These are phyloP conservation scores for Poronia punctata DNA, from an alignment of 495 filamentous ascomycete species.

Conservation along the genomic window DNA sequence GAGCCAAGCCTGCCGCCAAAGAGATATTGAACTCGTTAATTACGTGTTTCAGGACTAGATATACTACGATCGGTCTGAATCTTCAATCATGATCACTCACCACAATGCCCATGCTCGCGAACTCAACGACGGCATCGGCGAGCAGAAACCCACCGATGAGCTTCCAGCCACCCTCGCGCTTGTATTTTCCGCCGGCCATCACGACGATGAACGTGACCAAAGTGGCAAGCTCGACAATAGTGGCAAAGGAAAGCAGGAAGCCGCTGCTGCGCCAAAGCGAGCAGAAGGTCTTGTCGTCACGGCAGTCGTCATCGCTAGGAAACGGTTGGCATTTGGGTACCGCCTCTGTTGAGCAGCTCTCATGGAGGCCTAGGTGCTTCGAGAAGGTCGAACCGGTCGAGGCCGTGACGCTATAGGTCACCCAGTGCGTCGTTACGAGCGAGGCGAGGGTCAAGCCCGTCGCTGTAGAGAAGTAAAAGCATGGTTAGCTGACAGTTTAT, in stretches of 20 bases:
- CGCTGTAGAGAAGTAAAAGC: constrained; percentile 40
- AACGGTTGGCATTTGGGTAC: constrained; percentile 38
- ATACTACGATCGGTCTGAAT: too few species aligned
- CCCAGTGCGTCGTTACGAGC: constrained; percentile 72
- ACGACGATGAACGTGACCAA: constrained; percentile 69
- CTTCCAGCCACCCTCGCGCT: constrained; percentile 72
- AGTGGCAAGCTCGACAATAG: constrained; percentile 67
- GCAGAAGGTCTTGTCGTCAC: constrained; percentile 71
- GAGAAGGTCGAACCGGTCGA: constrained; percentile 44
- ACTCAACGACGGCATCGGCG: constrained; percentile 55
- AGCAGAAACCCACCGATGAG: constrained; percentile 57
- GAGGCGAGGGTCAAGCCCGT: constrained; percentile 69
- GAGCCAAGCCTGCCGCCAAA: constrained; percentile 59
- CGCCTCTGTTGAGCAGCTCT: constrained; percentile 56
- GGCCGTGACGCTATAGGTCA: constrained; percentile 60
- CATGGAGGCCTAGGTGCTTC: constrained; percentile 74
- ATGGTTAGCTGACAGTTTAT: constrained; percentile 19
- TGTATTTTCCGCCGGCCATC: constrained; percentile 66
- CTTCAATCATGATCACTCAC: constrained; percentile 40
- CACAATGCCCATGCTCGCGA: constrained; percentile 67
- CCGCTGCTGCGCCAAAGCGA: constrained; percentile 83
- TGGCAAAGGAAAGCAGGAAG: constrained; percentile 76
- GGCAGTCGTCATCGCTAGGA: constrained; percentile 61
- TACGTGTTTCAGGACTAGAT: too few species aligned
- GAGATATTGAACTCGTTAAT: background rate